Percentiles rank a stretch among this genome's conserved stretches.
These are phyloP conservation scores for Xylaria sp. DNA, from an alignment of 2,329 filamentous ascomycete genomes.

Conservation along the genomic window DNA sequence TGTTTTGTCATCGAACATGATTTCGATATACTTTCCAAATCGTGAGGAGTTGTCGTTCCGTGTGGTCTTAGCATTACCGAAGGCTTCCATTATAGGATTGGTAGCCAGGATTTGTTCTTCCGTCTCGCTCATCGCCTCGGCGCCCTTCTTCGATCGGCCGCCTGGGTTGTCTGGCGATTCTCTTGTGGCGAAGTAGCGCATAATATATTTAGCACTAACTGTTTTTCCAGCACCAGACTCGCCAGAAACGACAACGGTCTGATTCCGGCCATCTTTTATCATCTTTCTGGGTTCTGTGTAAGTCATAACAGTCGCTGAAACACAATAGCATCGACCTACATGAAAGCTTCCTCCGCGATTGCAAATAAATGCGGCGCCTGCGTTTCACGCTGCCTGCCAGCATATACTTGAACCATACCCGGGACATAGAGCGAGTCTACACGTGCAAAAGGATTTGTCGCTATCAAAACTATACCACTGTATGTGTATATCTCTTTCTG, in stretches of 20 bases:
- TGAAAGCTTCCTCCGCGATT: slow-evolving; percentile 98
- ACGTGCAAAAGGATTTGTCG: slow-evolving; percentile 95
- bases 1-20: slow-evolving; percentile 95
- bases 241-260: slow-evolving; percentile 98
- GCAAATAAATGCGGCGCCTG: slow-evolving; percentile 98
- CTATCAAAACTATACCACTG: slow-evolving; percentile 97
- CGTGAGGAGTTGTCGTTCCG: slow-evolving; percentile 98
- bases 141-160: slow-evolving; percentile 74
- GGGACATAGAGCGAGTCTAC: slow-evolving; percentile 98
- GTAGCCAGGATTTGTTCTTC: slow-evolving; percentile 98
- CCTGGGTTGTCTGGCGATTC: slow-evolving; percentile 89
- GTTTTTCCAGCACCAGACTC: slow-evolving; percentile 99
- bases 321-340: slow-evolving; percentile 58
- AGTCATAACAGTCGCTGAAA: slow-evolving; percentile 39
- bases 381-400: slow-evolving; percentile 92
- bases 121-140: slow-evolving; percentile 90
- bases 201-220: slow-evolving; percentile 99
- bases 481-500: slow-evolving; percentile 99
- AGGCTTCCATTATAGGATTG: slow-evolving; percentile 99
- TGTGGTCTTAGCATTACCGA: slow-evolving; percentile 99
- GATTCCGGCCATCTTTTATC: slow-evolving; percentile 93
- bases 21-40: slow-evolving; percentile 99
- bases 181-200: slow-evolving; percentile 98
- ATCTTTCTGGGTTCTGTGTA: slow-evolving; percentile 74
- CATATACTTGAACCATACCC: slow-evolving; percentile 99